These are phyloP conservation scores for Primulina tabacum DNA, from an alignment of 257 asterid species.

Conservation along the genomic window DNA sequence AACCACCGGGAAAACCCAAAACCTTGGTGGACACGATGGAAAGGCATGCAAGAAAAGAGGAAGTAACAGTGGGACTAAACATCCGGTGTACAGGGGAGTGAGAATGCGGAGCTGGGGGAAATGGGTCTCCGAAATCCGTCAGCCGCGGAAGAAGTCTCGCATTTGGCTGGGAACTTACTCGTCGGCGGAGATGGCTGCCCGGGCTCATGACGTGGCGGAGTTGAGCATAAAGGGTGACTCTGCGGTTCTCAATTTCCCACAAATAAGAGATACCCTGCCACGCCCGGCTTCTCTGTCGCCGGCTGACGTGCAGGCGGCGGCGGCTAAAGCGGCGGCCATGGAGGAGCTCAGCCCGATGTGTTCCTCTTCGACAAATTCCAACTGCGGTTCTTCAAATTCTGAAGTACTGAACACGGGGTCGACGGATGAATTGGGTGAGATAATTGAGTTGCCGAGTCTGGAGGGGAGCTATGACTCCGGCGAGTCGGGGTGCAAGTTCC, in stretches of 20 bases:
- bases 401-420: slow-evolving; percentile 21
- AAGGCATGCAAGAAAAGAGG: slow-evolving; percentile 16
- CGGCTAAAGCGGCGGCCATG: slow-evolving; percentile 76
- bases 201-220: slow-evolving; percentile 82
- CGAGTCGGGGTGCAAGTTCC: slow-evolving; percentile 34
- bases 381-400: slow-evolving; percentile 17
- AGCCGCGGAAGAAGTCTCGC: slow-evolving; percentile 64
- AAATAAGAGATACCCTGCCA: slow-evolving; percentile 48
- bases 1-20: not conserved
- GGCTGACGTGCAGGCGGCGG: slow-evolving; percentile 61
- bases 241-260: slow-evolving; percentile 56
- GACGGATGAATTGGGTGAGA: slow-evolving; percentile 64
- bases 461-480: slow-evolving; percentile 30
- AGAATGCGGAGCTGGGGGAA: slow-evolving; percentile 79
- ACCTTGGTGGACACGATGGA: not conserved
- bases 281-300: slow-evolving; percentile 57
- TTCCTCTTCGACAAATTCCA: not conserved
- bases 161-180: slow-evolving; percentile 76
- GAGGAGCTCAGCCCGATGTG: slow-evolving; percentile 33
- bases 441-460: slow-evolving; percentile 76
- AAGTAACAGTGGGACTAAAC: slow-evolving; percentile 34
- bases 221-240: slow-evolving; percentile 49
- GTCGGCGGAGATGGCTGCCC: slow-evolving; percentile 72
- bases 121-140: slow-evolving; percentile 78
- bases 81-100: slow-evolving; percentile 65